Conservation (phyloP, 495 filamentous ascomycete species). For the Aspergillus bertholletiae region DNA sequence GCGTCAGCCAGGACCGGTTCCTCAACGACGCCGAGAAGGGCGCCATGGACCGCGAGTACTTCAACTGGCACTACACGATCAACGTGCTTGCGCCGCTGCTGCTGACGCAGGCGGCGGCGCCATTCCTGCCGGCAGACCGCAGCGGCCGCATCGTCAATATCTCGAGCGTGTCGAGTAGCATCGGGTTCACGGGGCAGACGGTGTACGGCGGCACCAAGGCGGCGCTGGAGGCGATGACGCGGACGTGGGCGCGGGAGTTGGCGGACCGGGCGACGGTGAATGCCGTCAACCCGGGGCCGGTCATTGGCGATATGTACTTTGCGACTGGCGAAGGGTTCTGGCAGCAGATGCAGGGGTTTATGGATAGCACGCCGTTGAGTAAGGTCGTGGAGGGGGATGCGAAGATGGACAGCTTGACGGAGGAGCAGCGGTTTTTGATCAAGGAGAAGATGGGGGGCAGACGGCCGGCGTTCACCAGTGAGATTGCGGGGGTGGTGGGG, state of each 20-base stretch:
- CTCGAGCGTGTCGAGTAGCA: conserved; percentile 62
- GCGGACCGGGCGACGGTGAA: conserved; percentile 78
- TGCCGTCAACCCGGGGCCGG: conserved; percentile 83
- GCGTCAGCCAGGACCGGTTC: conserved; percentile 55
- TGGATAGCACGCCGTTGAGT: conserved; percentile 65
- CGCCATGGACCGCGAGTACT: conserved; percentile 51
- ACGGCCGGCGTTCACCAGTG: conserved; percentile 63
- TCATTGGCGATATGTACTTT: conserved; percentile 75
- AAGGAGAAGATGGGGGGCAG: conserved; percentile 61
- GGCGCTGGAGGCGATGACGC: conserved; percentile 87
- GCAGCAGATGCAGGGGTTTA: conserved; percentile 54
- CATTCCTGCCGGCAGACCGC: conserved; percentile 69
- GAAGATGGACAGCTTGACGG: conserved; percentile 51
- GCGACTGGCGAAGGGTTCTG: conserved; percentile 51
- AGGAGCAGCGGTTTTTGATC: conserved; percentile 56
- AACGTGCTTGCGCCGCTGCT: conserved; percentile 88
- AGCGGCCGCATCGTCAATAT: conserved; percentile 79
- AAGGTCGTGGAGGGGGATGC: conserved; percentile 39
- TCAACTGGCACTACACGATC: conserved; percentile 68
- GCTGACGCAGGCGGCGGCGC: conserved; percentile 65
- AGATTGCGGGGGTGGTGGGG: conserved; percentile 81
- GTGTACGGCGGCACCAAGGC: conserved; percentile 90
- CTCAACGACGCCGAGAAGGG: conserved; percentile 53
- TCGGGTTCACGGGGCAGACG: conserved; percentile 67
- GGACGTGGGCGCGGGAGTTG: conserved; percentile 83